phyloP scores from a whole-genome alignment of 139 green algal species.

The Pseudopediastrum boryanum region DNA sequence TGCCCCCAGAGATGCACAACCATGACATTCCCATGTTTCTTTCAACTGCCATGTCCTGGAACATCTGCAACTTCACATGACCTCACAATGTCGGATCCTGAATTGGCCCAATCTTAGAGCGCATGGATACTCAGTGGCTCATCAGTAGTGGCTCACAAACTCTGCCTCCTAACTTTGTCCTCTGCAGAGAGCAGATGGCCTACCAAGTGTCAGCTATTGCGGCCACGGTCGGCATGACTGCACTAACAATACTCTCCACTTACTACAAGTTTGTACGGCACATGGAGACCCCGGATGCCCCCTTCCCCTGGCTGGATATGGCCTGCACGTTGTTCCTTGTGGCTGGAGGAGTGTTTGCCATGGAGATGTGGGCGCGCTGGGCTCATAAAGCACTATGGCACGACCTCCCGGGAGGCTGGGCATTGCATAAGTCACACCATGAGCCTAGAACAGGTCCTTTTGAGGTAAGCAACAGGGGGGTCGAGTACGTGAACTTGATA shows the following conservation, averaged over 20 bases:
- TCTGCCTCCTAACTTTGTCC: not conserved
- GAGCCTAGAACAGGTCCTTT: conserved; percentile 88
- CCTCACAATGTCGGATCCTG: not conserved
- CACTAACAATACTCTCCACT: conserved; percentile 72
- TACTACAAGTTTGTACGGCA: conserved; percentile 79
- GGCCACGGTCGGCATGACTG: conserved; percentile 60
- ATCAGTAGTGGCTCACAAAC: not conserved
- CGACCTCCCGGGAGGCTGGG: conserved; percentile 80
- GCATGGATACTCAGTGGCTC: not conserved
- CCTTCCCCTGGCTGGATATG: conserved; percentile 74
- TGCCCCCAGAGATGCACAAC: too few relatives aligned
- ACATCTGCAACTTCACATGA: not conserved
- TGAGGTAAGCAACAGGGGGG: conserved; percentile 78
- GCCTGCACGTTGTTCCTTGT: conserved; percentile 74
- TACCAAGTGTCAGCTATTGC: conserved; percentile 80
- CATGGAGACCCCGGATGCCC: conserved; percentile 19
- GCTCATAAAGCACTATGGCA: conserved; percentile 96
- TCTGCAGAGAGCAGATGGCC: conserved; percentile 53
- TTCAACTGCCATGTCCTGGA: not conserved
- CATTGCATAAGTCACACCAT: conserved; percentile 94
- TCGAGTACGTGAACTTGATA: too few relatives aligned
- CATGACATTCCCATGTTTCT: not conserved
- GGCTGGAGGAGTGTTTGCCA: conserved; percentile 72
- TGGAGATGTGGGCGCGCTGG: conserved; percentile 93
- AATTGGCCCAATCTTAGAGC: not conserved